Evolutionary conservation across 163 green algal genomes (phyloP), one percentile per base, ranked within the genome.

Genomic region (Chloromonas sp.): DNA sequence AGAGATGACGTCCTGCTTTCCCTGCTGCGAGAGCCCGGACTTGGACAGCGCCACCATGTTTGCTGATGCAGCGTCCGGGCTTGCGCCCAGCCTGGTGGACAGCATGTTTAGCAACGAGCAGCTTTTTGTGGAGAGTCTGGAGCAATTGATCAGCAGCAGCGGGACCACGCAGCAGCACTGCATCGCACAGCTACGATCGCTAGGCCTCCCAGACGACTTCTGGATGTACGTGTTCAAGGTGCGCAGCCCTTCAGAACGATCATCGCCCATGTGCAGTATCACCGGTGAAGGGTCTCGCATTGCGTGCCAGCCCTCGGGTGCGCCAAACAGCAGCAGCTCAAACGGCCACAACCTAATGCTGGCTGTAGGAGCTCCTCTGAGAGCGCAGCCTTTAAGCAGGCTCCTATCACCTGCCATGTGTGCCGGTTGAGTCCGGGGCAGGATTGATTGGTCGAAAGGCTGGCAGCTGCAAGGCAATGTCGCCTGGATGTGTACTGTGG

Each of bases 201-300:
- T 88, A 8, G 78, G 79, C 76, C 71, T 83, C 2, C 81, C 61
- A 61, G 85, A 88, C 71, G 62, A 88, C 66, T 88, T 88, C 62
- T 82, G 81, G 82, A 88, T 88, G 85, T 88, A 84, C 84, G 82
- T 81, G 58, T 88, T 88, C 85, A 88, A 86, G 74, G 82, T 86
- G 71, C 58, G 62, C 2, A 15, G 71, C 58, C 58, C 3, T 15
- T 5, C 14, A 5, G 8, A 58, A 2, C 11, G 2, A 81, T 13
- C 14, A 58, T 58, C 36, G 2, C 14, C 2, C 74, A 81, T 81
- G 74, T 60, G 74, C 14, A 60, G 74, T 2, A 81, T 81, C 14
- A 81, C 74, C n/a, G 78, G 57, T 36, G 36, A 36, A 36, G 36
- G 36, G 36, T 36, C 36, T 36, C 36, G 36, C 36, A 36, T 36